A percentile compares a stretch with the other conserved stretches of the same genome.
phyloP scores from a whole-genome alignment of 1,284 basidiomycete genomes.

The Leucoagaricus sp. region DNA sequence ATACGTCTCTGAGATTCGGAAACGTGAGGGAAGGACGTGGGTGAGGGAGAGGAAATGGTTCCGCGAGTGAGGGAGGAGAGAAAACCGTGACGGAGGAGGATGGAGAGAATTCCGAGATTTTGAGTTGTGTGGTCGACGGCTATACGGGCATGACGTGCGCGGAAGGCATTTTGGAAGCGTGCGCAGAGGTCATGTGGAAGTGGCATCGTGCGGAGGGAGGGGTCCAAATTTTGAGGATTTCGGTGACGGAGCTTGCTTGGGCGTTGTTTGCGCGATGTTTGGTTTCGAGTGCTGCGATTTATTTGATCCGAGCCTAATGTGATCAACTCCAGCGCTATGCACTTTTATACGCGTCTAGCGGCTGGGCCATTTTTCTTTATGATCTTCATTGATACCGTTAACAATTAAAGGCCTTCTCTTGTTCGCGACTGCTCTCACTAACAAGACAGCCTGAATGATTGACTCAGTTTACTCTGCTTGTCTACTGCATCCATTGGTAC shows the following conservation, averaged over 20 bases:
- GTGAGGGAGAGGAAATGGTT: slow-evolving; percentile 66
- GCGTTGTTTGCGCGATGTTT: slow-evolving; percentile 6
- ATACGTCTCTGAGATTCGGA: slow-evolving; percentile 68
- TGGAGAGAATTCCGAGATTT: slow-evolving; percentile 52
- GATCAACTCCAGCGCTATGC: no score
- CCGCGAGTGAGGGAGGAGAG: slow-evolving; percentile 81
- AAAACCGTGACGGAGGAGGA: slow-evolving; percentile 87
- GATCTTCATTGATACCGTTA: no score
- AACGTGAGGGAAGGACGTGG: slow-evolving; percentile 56
- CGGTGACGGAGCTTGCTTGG: background rate
- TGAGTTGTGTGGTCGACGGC: slow-evolving; percentile 79
- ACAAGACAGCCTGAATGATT: no score
- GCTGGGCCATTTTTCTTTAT: no score
- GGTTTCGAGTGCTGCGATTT: background rate
- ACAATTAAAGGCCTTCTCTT: no score
- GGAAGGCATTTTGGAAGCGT: slow-evolving; percentile 86
- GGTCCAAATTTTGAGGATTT: background rate
- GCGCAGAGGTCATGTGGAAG: slow-evolving; percentile 83
- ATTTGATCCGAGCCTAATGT: no score
- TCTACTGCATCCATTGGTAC: no score
- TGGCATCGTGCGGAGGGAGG: slow-evolving; percentile 57
- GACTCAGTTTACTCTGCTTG: no score
- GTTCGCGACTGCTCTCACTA: no score
- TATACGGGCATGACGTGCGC: slow-evolving; percentile 74
- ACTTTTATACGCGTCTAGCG: no score